A percentile compares a stretch with the other conserved stretches of the same genome.
Conservation (phyloP, 805 yeast genomes). For the Torulaspora maleeae region DNA sequence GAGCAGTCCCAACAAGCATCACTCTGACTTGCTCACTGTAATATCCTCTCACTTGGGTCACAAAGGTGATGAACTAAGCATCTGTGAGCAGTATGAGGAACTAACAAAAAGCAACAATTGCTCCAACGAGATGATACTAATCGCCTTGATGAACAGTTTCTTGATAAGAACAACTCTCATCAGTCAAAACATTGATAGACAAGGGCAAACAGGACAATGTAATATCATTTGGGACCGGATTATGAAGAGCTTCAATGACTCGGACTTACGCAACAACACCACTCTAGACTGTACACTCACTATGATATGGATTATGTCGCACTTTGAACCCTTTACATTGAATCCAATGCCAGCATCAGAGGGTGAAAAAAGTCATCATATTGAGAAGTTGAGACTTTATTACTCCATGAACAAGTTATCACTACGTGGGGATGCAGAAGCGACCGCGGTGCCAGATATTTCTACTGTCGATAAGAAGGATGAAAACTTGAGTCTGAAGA, state of each 20-base stretch:
- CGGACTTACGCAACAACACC: conserved; percentile 20
- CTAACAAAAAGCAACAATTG: not conserved
- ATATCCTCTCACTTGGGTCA: conserved; percentile 3
- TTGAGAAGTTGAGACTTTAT: conserved; percentile 20
- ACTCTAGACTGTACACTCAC: conserved; percentile 30
- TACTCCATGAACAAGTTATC: conserved; percentile 23
- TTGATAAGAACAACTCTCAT: conserved; percentile 16
- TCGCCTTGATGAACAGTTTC: conserved; percentile 25
- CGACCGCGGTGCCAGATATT: not conserved
- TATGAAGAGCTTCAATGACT: conserved; percentile 7
- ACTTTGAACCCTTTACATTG: conserved; percentile 32
- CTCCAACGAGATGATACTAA: conserved; percentile 18
- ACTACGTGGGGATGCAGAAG: conserved; percentile 1
- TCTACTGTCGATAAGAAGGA: not conserved
- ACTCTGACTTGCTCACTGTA: conserved; percentile 2
- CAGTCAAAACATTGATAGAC: conserved; percentile 12
- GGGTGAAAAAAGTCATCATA: conserved; percentile 17
- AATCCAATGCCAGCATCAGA: conserved; percentile 29
- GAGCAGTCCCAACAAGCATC: not conserved
- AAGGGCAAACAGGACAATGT: conserved; percentile 12
- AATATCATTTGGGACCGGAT: conserved; percentile 23
- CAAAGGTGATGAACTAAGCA: not conserved
- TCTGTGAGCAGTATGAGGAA: conserved; percentile 2
- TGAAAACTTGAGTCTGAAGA: conserved; percentile 24
- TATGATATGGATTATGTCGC: conserved; percentile 30